Percentiles rank a stretch among this genome's conserved stretches.
These are phyloP conservation scores for Mycena polygramma DNA, from an alignment of 768 basidiomycete species.

Conservation along the genomic window DNA sequence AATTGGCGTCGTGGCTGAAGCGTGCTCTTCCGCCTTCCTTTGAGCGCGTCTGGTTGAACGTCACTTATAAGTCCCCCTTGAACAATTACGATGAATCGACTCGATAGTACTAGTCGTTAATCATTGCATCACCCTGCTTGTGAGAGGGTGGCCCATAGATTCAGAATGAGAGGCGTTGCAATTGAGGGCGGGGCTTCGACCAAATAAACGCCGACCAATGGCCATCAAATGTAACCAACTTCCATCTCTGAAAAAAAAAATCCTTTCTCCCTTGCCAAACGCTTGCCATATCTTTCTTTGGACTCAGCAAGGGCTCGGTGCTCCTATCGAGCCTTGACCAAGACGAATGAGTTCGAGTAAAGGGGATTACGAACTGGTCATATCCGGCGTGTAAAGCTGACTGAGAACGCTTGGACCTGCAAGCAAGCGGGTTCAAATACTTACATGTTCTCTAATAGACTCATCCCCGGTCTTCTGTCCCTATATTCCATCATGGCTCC, in stretches of 20 bases:
- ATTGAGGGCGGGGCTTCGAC: too few species aligned
- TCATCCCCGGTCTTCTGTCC: constrained; percentile 18
- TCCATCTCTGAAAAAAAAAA: too few species aligned
- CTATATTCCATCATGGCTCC: constrained; percentile 11
- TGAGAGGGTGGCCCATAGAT: constrained; percentile 33
- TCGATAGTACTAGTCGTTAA: neutral
- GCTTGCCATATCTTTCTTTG: too few species aligned
- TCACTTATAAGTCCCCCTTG: too few species aligned
- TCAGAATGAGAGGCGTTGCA: too few species aligned
- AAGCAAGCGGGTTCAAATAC: neutral
- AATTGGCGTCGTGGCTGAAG: constrained; percentile 1
- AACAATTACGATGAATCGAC: too few species aligned
- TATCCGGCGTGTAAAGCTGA: constrained; percentile 9
- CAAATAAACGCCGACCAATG: neutral
- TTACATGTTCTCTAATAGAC: constrained; percentile 9
- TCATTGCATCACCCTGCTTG: too few species aligned
- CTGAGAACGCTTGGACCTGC: neutral
- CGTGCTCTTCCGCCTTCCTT: constrained; percentile 10
- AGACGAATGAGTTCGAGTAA: neutral
- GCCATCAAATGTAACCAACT: too few species aligned
- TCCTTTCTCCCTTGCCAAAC: too few species aligned
- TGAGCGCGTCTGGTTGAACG: neutral
- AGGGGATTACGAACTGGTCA: constrained; percentile 7
- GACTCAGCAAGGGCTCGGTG: too few species aligned
- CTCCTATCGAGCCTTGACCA: too few species aligned